phyloP scores from a whole-genome alignment of 2,329 filamentous ascomycete species.

The Thielaviopsis punctulata region DNA sequence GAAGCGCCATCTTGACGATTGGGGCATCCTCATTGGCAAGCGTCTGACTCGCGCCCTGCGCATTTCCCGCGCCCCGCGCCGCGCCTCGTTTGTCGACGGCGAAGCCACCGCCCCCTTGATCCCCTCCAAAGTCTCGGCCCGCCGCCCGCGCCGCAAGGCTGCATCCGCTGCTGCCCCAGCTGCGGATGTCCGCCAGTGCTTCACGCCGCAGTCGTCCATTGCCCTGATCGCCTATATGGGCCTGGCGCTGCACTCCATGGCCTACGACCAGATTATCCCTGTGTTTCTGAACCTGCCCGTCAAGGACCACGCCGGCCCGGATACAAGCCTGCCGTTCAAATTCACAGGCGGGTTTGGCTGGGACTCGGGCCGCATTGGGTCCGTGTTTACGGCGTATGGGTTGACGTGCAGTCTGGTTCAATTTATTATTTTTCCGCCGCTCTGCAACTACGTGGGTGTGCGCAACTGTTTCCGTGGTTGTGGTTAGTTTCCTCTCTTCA shows the following conservation, averaged over 20 bases:
- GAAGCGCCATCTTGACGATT: conserved; percentile 51
- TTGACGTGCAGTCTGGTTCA: conserved; percentile 65
- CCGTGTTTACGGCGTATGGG: conserved; percentile 72
- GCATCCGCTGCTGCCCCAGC: conserved; percentile 5
- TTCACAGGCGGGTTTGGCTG: conserved; percentile 70
- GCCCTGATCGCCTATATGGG: conserved; percentile 66
- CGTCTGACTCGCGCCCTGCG: conserved; percentile 34
- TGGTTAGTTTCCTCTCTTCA: conserved; percentile 20
- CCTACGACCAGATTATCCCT: conserved; percentile 74
- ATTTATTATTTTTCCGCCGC: conserved; percentile 65
- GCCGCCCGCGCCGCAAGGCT: conserved; percentile 14
- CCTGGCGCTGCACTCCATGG: conserved; percentile 64
- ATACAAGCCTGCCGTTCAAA: conserved; percentile 53
- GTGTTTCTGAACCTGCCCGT: conserved; percentile 71
- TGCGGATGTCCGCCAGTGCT: conserved; percentile 42
- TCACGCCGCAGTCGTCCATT: conserved; percentile 56
- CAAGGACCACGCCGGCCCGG: conserved; percentile 32
- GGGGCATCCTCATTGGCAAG: conserved; percentile 56
- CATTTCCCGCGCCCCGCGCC: conserved; percentile 19
- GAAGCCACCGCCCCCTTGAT: conserved; percentile 41
- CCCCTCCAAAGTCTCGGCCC: conserved; percentile 19
- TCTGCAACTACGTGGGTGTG: conserved; percentile 58
- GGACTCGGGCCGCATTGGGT: conserved; percentile 57
- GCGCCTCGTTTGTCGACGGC: conserved; percentile 34
- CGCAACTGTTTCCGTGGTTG: conserved; percentile 55